Evolutionary conservation across 2,329 filamentous ascomycete species (phyloP), one percentile per base, ranked within the genome.

Genomic region (Venturia carpophila): DNA sequence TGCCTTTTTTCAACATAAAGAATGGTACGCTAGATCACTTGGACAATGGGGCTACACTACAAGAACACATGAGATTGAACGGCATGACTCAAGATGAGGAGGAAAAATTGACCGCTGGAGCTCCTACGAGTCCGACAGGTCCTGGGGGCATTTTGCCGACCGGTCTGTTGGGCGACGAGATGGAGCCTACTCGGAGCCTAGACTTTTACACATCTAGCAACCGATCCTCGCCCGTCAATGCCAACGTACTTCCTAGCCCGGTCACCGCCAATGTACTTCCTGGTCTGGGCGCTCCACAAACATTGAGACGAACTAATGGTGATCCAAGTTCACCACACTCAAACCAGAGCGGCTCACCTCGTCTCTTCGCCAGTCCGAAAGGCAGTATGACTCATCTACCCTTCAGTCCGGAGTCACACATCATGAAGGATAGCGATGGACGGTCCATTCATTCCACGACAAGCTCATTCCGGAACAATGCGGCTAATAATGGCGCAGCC

Each of bases 141-240:
- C 90, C 90, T 1, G 86, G 88, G 37, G 83, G 87, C 19, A 79
- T 93, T 3, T 77, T 95, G 19, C 90, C 90, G 0, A 89, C 89
- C 1, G 85, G 84, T 66, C 77, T 88, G 4, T 80, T 86, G 62
- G 82, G 82, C 6, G 85, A 88, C 63, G 87, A 89, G 60, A 81
- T 87, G 47, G 86, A 87, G 19, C 77, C 55, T 11, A 43, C 56
- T 17, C 58, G 60, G 15, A 37, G 37, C 21, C 27, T 45, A 3
- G 42, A 47, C 47, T 34, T 34, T 24, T 30, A 62, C 37, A 13
- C 37, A n/a, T 52, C 42, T 19, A 64, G 63, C 52, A 27, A 47
- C 19, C 27, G 63, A 15, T 49, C 41, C 5, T 63, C 58, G n/a
- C 80, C n/a, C 78, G 76, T 11, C 82, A 79, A 69, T 78, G 79